Base-by-base conservation (phyloP, 768 basidiomycete species). In the Leccinum truebloodii region DNA sequence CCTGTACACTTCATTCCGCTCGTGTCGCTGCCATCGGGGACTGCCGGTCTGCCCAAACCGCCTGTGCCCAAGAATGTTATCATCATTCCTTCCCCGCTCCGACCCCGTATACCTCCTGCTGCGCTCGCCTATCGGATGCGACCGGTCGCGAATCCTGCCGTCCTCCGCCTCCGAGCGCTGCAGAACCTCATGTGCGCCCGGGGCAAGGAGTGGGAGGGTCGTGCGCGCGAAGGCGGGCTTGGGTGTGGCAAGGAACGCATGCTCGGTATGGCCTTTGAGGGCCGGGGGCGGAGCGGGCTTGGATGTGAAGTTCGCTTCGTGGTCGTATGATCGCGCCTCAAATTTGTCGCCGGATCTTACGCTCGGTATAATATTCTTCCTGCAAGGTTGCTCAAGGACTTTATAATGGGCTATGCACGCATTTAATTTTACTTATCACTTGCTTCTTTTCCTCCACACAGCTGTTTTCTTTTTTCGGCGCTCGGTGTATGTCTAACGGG, bases 201-300 rank as follows among this genome's bases (percentile, higher is more conserved):
- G 4, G 81, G 76, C n/a, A 69, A 76, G 63, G 66, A 71, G 60
- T 82, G 81, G 80, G 81, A 81, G 63, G 82, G 81, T 3, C 74
- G 77, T 13, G 79, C 75, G 46, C 73, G 78, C 26, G 83, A 84
- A 52, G 82, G 81, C 41, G 75, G 75, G 20, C 71, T 86, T 53
- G 81, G 81, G 2, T 82, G 80, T 52, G 86, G 86, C 50, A 76
- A 79, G 69, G 87, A 88, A 72, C 79, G 82, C 59, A 71, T 88
- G 57, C 69, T 82, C n/a, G 80, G 81, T 32, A 69, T 87, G 60
- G 86, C 85, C 37, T 84, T 83, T 66, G 87, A 87, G 61, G 86
- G 85, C 12, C 74, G 83, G n/a, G 84, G 86, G 4, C 69, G 78
- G 60, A 88, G 86, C 63, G 69, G 74, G 55, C 75, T 87, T 57